Evolutionary conservation across 1,284 basidiomycete species (phyloP).

Genomic region (Phlebopus sp.): DNA sequence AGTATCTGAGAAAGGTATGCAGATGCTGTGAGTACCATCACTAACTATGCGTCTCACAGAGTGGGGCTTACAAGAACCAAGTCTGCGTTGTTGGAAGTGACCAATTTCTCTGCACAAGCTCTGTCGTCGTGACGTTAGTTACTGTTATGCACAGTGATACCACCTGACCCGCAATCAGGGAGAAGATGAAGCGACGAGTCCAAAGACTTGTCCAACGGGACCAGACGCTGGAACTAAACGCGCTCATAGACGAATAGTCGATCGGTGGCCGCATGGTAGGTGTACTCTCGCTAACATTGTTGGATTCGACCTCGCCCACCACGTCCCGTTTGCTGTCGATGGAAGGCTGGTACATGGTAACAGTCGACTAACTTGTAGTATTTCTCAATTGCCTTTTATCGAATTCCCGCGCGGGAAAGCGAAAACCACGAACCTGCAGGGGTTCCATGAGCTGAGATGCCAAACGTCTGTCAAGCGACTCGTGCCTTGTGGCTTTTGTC

Average conservation of each 20-base stretch:
- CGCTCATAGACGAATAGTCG: slow-evolving; percentile 53
- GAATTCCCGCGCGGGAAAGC: background rate
- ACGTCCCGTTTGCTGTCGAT: slow-evolving; percentile 26
- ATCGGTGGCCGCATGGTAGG: slow-evolving; percentile 46
- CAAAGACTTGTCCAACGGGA: slow-evolving; percentile 67
- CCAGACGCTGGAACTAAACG: slow-evolving; percentile 51
- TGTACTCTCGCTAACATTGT: background rate
- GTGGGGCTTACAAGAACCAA: slow-evolving; percentile 65
- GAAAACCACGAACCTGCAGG: too few relatives aligned
- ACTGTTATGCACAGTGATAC: slow-evolving; percentile 84
- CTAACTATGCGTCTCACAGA: background rate
- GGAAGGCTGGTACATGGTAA: slow-evolving; percentile 15
- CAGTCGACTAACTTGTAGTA: background rate
- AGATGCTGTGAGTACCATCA: background rate
- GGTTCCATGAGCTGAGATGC: too few relatives aligned
- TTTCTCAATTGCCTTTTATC: slow-evolving; percentile 14
- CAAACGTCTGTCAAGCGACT: too few relatives aligned
- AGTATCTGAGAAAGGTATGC: slow-evolving; percentile 53
- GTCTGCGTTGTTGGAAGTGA: slow-evolving; percentile 76
- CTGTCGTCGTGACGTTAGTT: slow-evolving; percentile 80
- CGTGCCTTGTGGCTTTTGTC: too few relatives aligned
- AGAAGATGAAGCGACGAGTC: slow-evolving; percentile 67
- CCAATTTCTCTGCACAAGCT: slow-evolving; percentile 70
- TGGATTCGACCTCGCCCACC: slow-evolving; percentile 9
- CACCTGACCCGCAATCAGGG: slow-evolving; percentile 73